A percentile compares a stretch with the other conserved stretches of the same genome.
Conservation (phyloP, 2,329 filamentous ascomycete species). For the Ophiocordyceps unilateralis region DNA sequence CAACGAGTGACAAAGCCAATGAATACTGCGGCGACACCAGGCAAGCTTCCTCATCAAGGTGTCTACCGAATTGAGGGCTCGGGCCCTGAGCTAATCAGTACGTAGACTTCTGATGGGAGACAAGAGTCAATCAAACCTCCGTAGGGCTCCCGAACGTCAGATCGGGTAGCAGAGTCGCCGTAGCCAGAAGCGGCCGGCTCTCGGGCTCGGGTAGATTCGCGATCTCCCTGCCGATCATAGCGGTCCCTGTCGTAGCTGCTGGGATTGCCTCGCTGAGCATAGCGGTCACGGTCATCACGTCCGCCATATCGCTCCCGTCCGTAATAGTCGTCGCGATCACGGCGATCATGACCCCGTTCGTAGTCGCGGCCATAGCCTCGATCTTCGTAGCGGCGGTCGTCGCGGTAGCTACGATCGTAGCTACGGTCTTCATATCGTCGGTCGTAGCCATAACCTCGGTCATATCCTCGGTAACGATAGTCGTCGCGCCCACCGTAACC, state of each 20-base stretch:
- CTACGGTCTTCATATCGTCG: slow-evolving; percentile 25
- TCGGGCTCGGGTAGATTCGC: slow-evolving; percentile 21
- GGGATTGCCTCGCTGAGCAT: slow-evolving; percentile 16
- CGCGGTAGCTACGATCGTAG: slow-evolving; percentile 33
- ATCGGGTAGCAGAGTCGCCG: slow-evolving; percentile 22
- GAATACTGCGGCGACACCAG: slow-evolving; percentile 3
- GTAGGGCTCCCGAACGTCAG: slow-evolving; percentile 25
- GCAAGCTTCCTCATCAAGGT: slow-evolving; percentile 3
- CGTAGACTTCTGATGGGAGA: slow-evolving; percentile 3
- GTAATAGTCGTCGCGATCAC: slow-evolving; percentile 24
- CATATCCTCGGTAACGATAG: slow-evolving; percentile 35
- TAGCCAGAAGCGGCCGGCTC: slow-evolving; percentile 22
- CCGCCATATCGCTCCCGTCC: slow-evolving; percentile 21
- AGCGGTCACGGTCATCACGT: slow-evolving; percentile 28
- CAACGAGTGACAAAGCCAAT: slow-evolving; percentile 1
- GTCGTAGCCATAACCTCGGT: slow-evolving; percentile 26
- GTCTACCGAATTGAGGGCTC: slow-evolving; percentile 10
- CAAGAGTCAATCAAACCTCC: slow-evolving; percentile 18
- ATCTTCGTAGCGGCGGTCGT: slow-evolving; percentile 29
- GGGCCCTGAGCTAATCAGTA: slow-evolving; percentile 15
- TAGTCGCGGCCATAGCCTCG: slow-evolving; percentile 33
- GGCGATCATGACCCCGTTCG: slow-evolving; percentile 39
- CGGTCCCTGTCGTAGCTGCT: slow-evolving; percentile 31
- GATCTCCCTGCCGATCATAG: slow-evolving; percentile 28
- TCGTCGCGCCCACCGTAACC: slow-evolving; percentile 32